Conservation (phyloP, 495 filamentous ascomycete genomes). For the Neurospora sp. region DNA sequence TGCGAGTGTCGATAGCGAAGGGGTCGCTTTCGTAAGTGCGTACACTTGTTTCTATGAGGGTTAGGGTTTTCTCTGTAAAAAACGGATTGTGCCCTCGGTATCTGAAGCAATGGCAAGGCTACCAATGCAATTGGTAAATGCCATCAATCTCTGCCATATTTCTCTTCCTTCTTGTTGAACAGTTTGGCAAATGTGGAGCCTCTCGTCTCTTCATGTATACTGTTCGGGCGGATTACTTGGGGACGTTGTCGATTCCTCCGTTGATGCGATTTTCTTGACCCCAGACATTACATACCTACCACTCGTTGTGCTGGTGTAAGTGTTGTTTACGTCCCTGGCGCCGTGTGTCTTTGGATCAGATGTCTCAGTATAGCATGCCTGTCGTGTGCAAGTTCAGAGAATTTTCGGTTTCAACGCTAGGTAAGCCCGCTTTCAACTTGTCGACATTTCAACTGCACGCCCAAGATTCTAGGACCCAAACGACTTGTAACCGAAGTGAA, state of each 20-base stretch:
- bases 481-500: not conserved
- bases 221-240: not conserved
- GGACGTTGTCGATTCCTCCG: not conserved
- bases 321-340: not conserved
- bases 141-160: not conserved
- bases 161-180: not conserved
- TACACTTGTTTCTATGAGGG: not conserved
- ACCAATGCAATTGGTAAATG: not conserved
- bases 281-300: not conserved
- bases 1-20: not conserved
- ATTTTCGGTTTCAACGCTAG: not conserved
- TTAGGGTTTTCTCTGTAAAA: not conserved
- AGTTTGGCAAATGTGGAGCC: not conserved
- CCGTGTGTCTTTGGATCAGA: not conserved
- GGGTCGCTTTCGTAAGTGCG: not conserved
- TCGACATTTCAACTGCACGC: not conserved
- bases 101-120: not conserved
- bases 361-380: not conserved
- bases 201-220: not conserved
- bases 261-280: not conserved
- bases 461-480: not conserved
- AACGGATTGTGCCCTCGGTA: not conserved
- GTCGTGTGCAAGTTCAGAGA: not conserved
- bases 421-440: not conserved
- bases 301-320: not conserved